Base-by-base conservation (phyloP, 2,329 filamentous ascomycete species). In the Epichloe bromicola region DNA sequence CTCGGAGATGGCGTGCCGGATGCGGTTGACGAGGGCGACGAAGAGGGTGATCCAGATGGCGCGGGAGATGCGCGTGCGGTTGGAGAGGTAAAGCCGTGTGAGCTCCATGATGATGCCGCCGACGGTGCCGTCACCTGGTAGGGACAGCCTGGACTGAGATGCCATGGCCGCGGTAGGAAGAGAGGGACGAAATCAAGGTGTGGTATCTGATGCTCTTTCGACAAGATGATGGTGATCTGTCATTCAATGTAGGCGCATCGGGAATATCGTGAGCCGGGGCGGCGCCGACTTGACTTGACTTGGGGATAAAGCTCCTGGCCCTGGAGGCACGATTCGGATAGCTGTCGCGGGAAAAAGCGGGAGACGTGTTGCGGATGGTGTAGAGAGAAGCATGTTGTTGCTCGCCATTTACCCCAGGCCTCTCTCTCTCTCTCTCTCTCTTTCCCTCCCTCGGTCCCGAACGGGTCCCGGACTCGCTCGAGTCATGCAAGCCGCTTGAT, bases 1-100 rank as follows among this genome's bases (percentile, higher is more conserved):
- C 66, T 96, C 90, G 53, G 86, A 83, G 63, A 97, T 85, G 60
- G 91, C 90, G 78, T 88, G 83, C 60, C 90, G 88, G 50, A 97
- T 83, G 60, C 93, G 88, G 67, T 95, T 90, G 54, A 84, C 75
- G 54, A 95, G 80, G 46, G 88, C 82, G 58, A 91, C 71, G 59
- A 91, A 80, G 58, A 96, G 77, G 30, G 88, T 83, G 55, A 95
- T 73, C 72, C 94, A 95, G 59, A 95, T 80, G 56, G 81, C 82
- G 62, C 87, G 84, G 20, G 88, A 91, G 67, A 95, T 89, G 58
- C 80, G 80, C 48, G 82, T 88, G 59, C 89, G 86, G 69, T 95
- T 82, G 55, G 78, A 75, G 56, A 91, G 75, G 68, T 95, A 95
- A 46, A 88, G 75, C 48, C 74, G 67, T 3, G 84, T 83, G 55